These are phyloP conservation scores for Stemphylium beticola DNA, from an alignment of 2,329 filamentous ascomycete species.

Conservation along the genomic window DNA sequence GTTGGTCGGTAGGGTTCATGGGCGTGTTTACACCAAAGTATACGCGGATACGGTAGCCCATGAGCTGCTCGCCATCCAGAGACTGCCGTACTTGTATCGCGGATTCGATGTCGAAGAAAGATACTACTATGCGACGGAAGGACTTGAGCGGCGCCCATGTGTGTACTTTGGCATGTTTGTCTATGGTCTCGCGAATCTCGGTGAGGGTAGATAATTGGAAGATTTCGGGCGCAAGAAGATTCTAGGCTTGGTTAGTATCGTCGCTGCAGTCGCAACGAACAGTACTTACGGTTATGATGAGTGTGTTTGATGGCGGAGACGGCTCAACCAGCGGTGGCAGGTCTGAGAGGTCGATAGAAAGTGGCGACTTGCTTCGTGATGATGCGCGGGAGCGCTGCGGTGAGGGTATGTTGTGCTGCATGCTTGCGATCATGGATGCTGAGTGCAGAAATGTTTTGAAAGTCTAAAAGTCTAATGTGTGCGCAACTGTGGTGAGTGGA, in stretches of 20 bases:
- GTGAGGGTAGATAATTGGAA: slow-evolving; percentile 77
- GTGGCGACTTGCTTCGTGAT: slow-evolving; percentile 52
- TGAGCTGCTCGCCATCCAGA: slow-evolving; percentile 75
- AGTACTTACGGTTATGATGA: slow-evolving; percentile 71
- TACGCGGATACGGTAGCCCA: slow-evolving; percentile 63
- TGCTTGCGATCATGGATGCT: slow-evolving; percentile 31
- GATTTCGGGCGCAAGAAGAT: slow-evolving; percentile 74
- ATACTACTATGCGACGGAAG: slow-evolving; percentile 80
- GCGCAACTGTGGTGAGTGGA: slow-evolving; percentile 22
- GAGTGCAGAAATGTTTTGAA: slow-evolving; percentile 11
- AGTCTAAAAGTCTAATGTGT: slow-evolving; percentile 6
- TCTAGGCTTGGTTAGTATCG: slow-evolving; percentile 49
- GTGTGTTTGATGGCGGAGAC: slow-evolving; percentile 80
- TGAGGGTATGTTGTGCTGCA: slow-evolving; percentile 40
- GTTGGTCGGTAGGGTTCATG: slow-evolving; percentile 48
- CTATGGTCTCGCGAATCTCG: slow-evolving; percentile 74
- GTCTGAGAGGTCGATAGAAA: slow-evolving; percentile 76
- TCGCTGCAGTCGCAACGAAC: background rate
- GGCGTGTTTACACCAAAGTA: slow-evolving; percentile 50
- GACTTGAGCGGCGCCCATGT: slow-evolving; percentile 82
- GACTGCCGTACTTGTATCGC: slow-evolving; percentile 73
- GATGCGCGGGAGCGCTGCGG: slow-evolving; percentile 45
- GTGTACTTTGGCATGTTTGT: slow-evolving; percentile 72
- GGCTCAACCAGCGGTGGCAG: slow-evolving; percentile 73
- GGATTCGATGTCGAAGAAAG: slow-evolving; percentile 73